A percentile compares a stretch with the other conserved stretches of the same genome.
Evolutionary conservation across 2,329 filamentous ascomycete genomes (phyloP).

Genomic region (Alternaria arborescens): DNA sequence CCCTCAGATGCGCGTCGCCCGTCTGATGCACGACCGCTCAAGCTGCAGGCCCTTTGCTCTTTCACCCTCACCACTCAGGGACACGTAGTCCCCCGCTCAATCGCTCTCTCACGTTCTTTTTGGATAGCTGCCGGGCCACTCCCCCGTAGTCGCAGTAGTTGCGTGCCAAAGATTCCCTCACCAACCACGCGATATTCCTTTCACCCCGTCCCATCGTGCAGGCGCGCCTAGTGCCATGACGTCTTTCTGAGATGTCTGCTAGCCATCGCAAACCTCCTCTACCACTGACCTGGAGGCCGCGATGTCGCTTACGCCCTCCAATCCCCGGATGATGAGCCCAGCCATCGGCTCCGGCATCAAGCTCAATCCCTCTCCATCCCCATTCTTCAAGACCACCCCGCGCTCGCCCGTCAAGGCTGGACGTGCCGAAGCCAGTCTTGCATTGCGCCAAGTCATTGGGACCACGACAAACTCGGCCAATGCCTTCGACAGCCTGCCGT

Average conservation of each 20-base stretch:
- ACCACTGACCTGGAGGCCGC: slow-evolving; percentile 39
- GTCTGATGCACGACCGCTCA: slow-evolving; percentile 10
- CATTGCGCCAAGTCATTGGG: slow-evolving; percentile 85
- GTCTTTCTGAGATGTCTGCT: slow-evolving; percentile 38
- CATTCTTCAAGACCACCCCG: slow-evolving; percentile 66
- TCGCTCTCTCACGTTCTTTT: slow-evolving; percentile 10
- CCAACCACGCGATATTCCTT: slow-evolving; percentile 26
- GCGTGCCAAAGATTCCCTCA: slow-evolving; percentile 29
- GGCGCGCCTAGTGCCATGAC: slow-evolving; percentile 37
- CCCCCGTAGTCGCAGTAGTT: slow-evolving; percentile 14
- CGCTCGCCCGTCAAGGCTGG: slow-evolving; percentile 68
- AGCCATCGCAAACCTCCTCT: slow-evolving; percentile 33
- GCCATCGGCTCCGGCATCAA: slow-evolving; percentile 50
- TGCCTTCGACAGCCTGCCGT: slow-evolving; percentile 82
- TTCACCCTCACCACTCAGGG: slow-evolving; percentile 5
- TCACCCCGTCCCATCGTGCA: slow-evolving; percentile 13
- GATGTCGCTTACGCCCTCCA: slow-evolving; percentile 53
- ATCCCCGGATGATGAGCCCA: slow-evolving; percentile 54
- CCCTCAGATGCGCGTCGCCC: slow-evolving; percentile 19
- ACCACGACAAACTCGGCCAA: slow-evolving; percentile 86
- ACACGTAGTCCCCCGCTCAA: slow-evolving; percentile 7
- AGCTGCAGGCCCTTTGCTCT: slow-evolving; percentile 16
- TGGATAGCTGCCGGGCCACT: slow-evolving; percentile 15
- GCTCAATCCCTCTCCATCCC: slow-evolving; percentile 74
- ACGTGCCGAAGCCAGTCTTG: slow-evolving; percentile 63